phyloP scores from a whole-genome alignment of 1,284 basidiomycete species.

The Heterobasidion irregulare region DNA sequence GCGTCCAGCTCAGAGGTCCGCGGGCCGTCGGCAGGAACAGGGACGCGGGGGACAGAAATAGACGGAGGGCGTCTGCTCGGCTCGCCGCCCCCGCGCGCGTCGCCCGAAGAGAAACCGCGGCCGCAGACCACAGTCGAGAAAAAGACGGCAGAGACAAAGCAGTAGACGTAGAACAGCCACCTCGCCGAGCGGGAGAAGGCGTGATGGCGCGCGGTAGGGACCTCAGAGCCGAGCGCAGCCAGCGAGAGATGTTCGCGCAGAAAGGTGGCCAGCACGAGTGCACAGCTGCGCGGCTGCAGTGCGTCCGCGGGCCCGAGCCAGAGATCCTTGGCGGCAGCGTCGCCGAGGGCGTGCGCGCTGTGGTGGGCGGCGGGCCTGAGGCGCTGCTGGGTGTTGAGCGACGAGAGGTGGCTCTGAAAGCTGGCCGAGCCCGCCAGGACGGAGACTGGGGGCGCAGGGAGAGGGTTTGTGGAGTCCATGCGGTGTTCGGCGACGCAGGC shows the following conservation, averaged over 20 bases:
- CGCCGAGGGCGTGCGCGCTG: constrained; percentile 3
- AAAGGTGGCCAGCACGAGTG: background rate
- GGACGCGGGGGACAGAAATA: background rate
- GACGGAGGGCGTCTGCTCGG: constrained; percentile 2
- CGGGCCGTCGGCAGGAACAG: background rate
- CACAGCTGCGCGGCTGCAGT: background rate
- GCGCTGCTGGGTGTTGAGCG: constrained; percentile 33
- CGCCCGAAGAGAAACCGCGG: background rate
- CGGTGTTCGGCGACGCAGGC: no score
- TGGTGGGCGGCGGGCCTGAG: constrained; percentile 13
- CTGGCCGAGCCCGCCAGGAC: constrained; percentile 24
- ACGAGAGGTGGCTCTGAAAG: constrained; percentile 37
- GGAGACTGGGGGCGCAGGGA: background rate
- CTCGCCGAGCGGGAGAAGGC: constrained; percentile 9
- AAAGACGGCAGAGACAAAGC: constrained; percentile 29
- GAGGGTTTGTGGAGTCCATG: no score
- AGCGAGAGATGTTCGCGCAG: constrained; percentile 6
- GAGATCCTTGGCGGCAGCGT: constrained; percentile 6
- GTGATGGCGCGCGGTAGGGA: constrained; percentile 13
- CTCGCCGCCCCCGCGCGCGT: no score
- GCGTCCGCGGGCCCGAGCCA: background rate
- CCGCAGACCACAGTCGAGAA: constrained; percentile 21
- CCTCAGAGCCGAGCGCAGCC: constrained; percentile 2
- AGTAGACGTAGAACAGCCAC: constrained; percentile 31
- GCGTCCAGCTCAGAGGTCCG: constrained; percentile 11